These are phyloP conservation scores for Onygena corvina DNA, from an alignment of 2,329 filamentous ascomycete genomes.

Conservation along the genomic window DNA sequence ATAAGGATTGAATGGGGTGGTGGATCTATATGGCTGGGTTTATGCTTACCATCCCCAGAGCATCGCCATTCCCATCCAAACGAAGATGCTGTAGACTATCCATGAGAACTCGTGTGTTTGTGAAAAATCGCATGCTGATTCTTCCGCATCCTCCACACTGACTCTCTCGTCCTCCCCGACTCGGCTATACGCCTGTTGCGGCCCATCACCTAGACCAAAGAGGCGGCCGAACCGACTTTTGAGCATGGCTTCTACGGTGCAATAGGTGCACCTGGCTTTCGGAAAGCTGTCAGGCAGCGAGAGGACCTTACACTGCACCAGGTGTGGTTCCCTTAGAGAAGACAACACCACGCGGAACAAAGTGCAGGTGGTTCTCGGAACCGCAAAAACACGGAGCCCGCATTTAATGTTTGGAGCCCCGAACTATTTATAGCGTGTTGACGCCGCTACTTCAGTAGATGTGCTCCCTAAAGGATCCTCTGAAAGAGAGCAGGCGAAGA, in stretches of 20 bases:
- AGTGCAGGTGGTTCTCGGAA: too few species aligned
- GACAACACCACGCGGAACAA: conserved; percentile 22
- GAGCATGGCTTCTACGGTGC: conserved; percentile 6
- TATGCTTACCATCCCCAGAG: conserved; percentile 86
- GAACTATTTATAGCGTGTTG: conserved; percentile 7
- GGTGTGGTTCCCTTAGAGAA: too few species aligned
- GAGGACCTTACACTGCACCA: too few species aligned
- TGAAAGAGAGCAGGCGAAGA: too few species aligned
- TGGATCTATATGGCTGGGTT: background rate
- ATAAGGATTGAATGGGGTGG: background rate
- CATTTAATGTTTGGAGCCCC: too few species aligned
- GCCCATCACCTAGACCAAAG: conserved; percentile 19
- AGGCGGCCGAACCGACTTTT: conserved; percentile 30
- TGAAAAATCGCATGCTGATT: conserved; percentile 21
- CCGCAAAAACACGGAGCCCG: too few species aligned
- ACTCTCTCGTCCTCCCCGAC: conserved; percentile 16
- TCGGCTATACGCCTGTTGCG: conserved; percentile 22
- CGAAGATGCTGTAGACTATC: conserved; percentile 75
- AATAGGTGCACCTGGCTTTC: background rate
- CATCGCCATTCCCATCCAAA: conserved; percentile 81
- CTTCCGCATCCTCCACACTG: conserved; percentile 20
- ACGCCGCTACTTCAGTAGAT: conserved; percentile 8
- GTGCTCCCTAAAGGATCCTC: too few species aligned
- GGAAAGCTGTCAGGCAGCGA: background rate
- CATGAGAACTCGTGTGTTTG: conserved; percentile 52